Conservation (phyloP, 1,284 basidiomycete genomes). For the Xerocomus minutiporus region DNA sequence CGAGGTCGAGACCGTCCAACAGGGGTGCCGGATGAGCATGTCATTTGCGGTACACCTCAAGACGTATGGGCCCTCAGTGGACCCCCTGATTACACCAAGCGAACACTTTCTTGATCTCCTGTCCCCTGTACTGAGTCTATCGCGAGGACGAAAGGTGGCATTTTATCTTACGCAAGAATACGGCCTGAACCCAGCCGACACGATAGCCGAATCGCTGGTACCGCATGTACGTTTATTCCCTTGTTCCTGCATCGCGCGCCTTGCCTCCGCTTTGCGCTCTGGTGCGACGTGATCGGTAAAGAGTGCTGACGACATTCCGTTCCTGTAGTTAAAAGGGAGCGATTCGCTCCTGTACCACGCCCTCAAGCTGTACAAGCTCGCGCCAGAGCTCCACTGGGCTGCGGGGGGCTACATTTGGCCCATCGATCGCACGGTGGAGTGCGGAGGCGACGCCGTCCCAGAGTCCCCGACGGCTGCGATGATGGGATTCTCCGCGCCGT, state of each 20-base stretch:
- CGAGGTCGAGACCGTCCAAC: constrained; percentile 65
- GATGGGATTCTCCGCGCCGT: constrained; percentile 31
- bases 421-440: constrained; percentile 62
- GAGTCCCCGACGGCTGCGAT: constrained; percentile 34
- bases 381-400: constrained; percentile 70
- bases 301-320: constrained; percentile 15
- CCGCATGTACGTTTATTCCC: constrained; percentile 53
- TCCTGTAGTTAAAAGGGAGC: constrained; percentile 64
- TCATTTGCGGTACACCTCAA: constrained; percentile 68
- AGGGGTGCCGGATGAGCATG: constrained; percentile 64
- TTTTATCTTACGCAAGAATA: constrained; percentile 70
- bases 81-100: constrained; percentile 65
- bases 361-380: constrained; percentile 68
- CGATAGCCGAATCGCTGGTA: constrained; percentile 63
- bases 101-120: constrained; percentile 67
- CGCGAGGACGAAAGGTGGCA: constrained; percentile 63
- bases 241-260: not conserved
- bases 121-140: constrained; percentile 64
- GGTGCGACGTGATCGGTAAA: constrained; percentile 11
- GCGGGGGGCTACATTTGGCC: constrained; percentile 80
- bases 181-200: constrained; percentile 66
- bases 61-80: constrained; percentile 58
- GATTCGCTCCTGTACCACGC: constrained; percentile 72
- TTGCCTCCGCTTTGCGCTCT: constrained; percentile 3
- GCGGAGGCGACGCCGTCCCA: constrained; percentile 42